phyloP scores from a whole-genome alignment of 371 early-diverging fungal species.

The Apophysomyces ossiformis region DNA sequence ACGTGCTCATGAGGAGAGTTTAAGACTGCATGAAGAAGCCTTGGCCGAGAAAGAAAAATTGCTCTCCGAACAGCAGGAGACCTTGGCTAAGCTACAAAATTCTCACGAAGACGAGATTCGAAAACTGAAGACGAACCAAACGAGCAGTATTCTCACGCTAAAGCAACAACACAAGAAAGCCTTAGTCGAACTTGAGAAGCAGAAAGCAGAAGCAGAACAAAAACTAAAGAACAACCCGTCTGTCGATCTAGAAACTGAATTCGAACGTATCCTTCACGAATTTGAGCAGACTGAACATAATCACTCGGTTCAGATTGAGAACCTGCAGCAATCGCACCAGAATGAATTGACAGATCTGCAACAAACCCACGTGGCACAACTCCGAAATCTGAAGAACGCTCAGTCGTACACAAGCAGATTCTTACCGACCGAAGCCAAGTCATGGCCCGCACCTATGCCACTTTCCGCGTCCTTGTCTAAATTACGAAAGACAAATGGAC shows the following conservation, averaged over 20 bases:
- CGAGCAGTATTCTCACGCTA: constrained; percentile 28
- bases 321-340: constrained; percentile 47
- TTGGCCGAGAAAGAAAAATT: constrained; percentile 46
- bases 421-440: constrained; percentile 46
- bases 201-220: constrained; percentile 36
- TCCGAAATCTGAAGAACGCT: constrained; percentile 33
- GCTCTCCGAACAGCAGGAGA: constrained; percentile 39
- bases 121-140: constrained; percentile 36
- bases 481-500: constrained; percentile 31
- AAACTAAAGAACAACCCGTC: constrained; percentile 27
- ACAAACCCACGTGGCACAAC: constrained; percentile 40
- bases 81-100: constrained; percentile 25
- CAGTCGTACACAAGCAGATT: constrained; percentile 39
- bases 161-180: constrained; percentile 46
- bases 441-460: constrained; percentile 45
- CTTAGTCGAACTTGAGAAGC: constrained; percentile 31
- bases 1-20: constrained; percentile 42
- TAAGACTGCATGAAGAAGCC: constrained; percentile 42
- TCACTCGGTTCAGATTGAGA: constrained; percentile 40
- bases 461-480: constrained; percentile 11
- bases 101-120: constrained; percentile 35
- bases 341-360: constrained; percentile 36
- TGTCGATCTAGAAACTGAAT: constrained; percentile 71
- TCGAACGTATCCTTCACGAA: constrained; percentile 81
- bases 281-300: constrained; percentile 58